Evolutionary conservation across 768 basidiomycete species (phyloP).

Genomic region (Mycena belliarum): DNA sequence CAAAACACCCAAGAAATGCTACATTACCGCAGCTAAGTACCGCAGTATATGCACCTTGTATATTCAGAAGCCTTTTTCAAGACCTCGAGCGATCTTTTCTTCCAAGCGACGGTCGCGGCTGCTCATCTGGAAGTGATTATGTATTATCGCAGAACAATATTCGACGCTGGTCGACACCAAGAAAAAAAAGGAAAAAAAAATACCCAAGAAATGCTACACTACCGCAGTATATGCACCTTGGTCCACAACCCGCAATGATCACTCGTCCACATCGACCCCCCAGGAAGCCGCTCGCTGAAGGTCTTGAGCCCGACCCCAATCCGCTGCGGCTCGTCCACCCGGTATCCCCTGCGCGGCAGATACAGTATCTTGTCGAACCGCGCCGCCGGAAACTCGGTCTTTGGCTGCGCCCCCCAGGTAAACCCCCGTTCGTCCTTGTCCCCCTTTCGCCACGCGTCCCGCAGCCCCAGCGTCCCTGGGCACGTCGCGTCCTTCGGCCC

Average conservation of each 20-base stretch:
- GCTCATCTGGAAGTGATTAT: no score
- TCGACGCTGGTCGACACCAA: no score
- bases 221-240: constrained; percentile 32
- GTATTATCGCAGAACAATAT: no score
- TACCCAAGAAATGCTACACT: neutral
- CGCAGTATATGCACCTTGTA: constrained; percentile 33
- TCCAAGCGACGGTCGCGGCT: no score
- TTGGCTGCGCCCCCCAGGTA: constrained; percentile 73
- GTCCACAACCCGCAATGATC: constrained; percentile 68
- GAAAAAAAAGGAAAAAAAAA: no score
- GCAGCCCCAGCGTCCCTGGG: constrained; percentile 46
- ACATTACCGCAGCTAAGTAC: no score
- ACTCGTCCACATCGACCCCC: constrained; percentile 49
- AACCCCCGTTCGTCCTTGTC: constrained; percentile 46
- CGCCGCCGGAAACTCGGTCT: constrained; percentile 44
- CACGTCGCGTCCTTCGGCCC: constrained; percentile 43
- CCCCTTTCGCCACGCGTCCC: constrained; percentile 58
- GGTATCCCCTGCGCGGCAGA: constrained; percentile 46
- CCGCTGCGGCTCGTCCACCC: constrained; percentile 51
- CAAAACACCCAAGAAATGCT: neutral
- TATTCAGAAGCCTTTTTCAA: no score
- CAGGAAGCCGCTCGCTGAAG: constrained; percentile 29
- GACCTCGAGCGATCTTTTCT: no score
- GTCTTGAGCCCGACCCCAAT: constrained; percentile 60
- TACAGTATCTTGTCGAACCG: constrained; percentile 72